Percentiles rank a stretch among this genome's conserved stretches.
phyloP scores from a whole-genome alignment of 2,329 filamentous ascomycete genomes.

The Chaetomium strumarium region DNA sequence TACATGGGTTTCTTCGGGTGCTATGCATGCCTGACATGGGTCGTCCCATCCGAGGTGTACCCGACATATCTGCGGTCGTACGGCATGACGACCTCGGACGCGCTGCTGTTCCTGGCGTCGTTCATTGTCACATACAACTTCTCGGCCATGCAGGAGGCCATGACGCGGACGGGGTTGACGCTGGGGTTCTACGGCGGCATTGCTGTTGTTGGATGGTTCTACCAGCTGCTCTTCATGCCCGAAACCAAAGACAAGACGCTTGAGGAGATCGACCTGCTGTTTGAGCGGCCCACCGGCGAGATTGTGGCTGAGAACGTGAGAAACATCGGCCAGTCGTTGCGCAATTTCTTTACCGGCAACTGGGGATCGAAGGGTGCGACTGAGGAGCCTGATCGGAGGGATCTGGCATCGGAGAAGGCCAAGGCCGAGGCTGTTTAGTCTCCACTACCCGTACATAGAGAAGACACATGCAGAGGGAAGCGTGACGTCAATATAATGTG shows the following conservation, averaged over 20 bases:
- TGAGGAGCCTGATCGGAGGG: neutral
- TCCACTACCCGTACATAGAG: too few species aligned
- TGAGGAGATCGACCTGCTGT: constrained; percentile 9
- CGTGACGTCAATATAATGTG: too few species aligned
- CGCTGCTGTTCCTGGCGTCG: constrained; percentile 9
- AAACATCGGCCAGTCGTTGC: neutral
- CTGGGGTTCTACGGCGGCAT: constrained; percentile 11
- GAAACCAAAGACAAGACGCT: constrained; percentile 12
- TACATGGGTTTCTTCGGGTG: constrained; percentile 11
- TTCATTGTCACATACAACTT: constrained; percentile 12
- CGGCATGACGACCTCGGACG: constrained; percentile 9
- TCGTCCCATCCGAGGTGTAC: constrained; percentile 12
- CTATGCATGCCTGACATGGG: constrained; percentile 11
- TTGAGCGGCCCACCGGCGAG: constrained; percentile 1
- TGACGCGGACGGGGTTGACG: constrained; percentile 7
- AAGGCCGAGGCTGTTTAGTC: neutral
- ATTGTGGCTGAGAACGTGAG: constrained; percentile 7
- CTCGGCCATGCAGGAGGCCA: constrained; percentile 10
- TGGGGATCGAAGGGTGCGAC: neutral
- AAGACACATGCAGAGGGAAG: too few species aligned
- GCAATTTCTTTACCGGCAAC: neutral
- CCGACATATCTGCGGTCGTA: constrained; percentile 11
- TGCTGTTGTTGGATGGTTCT: constrained; percentile 4
- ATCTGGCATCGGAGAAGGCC: neutral
- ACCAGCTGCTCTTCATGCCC: constrained; percentile 12